These are phyloP conservation scores for Ogataea sp. DNA, from an alignment of 805 yeast genomes.

Conservation along the genomic window DNA sequence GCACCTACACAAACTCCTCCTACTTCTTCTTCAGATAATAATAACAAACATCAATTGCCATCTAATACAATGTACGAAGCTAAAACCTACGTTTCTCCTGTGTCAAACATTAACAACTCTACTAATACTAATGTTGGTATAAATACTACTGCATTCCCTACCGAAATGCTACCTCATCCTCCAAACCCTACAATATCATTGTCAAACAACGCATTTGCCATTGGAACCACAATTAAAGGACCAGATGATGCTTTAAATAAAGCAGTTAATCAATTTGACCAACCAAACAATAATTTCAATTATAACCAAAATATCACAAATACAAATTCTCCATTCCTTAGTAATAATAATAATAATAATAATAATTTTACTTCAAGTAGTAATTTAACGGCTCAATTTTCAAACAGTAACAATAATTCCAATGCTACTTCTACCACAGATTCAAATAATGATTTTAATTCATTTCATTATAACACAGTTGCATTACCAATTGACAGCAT, in stretches of 20 bases:
- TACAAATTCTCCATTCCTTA: too few relatives aligned
- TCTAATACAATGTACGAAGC: not conserved
- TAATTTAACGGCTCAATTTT: conserved; percentile 13
- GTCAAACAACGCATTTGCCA: conserved; percentile 51
- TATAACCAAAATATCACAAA: too few relatives aligned
- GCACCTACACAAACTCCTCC: not conserved
- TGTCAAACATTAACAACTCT: not conserved
- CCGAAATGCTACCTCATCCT: conserved; percentile 34
- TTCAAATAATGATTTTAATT: not conserved
- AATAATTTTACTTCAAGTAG: conserved; percentile 1
- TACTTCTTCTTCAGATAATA: not conserved
- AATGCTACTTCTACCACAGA: conserved; percentile 1
- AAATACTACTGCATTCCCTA: conserved; percentile 16
- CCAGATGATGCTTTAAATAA: conserved; percentile 23
- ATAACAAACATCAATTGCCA: not conserved
- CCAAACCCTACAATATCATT: conserved; percentile 66
- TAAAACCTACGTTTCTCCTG: not conserved
- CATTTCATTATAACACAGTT: not conserved
- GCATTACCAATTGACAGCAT: conserved; percentile 4
- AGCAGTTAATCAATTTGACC: conserved; percentile 27
- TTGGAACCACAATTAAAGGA: conserved; percentile 54
- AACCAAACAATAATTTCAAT: too few relatives aligned
- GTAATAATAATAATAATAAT: too few relatives aligned
- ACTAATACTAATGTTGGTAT: not conserved
- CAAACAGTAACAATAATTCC: not conserved